Evolutionary conservation across 495 filamentous ascomycete genomes (phyloP).

Genomic region (Aspergillus baeticus): DNA sequence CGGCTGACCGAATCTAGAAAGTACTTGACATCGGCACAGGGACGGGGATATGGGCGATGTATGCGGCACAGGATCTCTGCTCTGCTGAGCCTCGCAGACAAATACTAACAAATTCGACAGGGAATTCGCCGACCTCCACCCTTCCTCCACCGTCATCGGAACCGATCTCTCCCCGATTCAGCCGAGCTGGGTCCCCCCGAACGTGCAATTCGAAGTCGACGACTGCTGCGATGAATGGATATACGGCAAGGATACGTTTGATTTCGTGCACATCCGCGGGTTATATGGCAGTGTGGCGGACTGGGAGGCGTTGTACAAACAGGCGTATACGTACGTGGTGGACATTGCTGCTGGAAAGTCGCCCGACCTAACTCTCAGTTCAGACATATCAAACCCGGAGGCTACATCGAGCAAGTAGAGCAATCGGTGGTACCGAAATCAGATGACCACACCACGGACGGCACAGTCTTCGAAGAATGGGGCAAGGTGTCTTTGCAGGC

Average conservation of each 20-base stretch:
- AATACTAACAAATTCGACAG: constrained; percentile 2
- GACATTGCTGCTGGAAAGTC: background rate
- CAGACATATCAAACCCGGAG: constrained; percentile 38
- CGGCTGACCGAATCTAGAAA: constrained; percentile 7
- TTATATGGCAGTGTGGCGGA: constrained; percentile 11
- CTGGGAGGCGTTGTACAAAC: constrained; percentile 7
- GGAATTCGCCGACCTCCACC: constrained; percentile 17
- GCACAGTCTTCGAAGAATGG: constrained; percentile 10
- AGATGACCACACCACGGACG: constrained; percentile 21
- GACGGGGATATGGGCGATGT: constrained; percentile 17
- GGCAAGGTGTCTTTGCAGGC: constrained; percentile 10
- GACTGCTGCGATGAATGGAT: constrained; percentile 15
- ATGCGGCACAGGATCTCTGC: background rate
- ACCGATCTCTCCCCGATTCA: constrained; percentile 17
- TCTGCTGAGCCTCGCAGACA: background rate
- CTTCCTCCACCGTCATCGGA: constrained; percentile 24
- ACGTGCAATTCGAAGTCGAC: constrained; percentile 18
- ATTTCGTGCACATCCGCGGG: constrained; percentile 14
- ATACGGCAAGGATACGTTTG: constrained; percentile 5
- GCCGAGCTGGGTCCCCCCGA: constrained; percentile 15
- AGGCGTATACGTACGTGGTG: background rate
- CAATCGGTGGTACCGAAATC: constrained; percentile 29
- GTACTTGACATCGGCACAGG: constrained; percentile 21
- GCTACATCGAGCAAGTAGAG: constrained; percentile 42
- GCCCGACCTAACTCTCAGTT: background rate